Base-by-base conservation (phyloP, 129 eudicot genomes). In the Mikania micrantha region DNA sequence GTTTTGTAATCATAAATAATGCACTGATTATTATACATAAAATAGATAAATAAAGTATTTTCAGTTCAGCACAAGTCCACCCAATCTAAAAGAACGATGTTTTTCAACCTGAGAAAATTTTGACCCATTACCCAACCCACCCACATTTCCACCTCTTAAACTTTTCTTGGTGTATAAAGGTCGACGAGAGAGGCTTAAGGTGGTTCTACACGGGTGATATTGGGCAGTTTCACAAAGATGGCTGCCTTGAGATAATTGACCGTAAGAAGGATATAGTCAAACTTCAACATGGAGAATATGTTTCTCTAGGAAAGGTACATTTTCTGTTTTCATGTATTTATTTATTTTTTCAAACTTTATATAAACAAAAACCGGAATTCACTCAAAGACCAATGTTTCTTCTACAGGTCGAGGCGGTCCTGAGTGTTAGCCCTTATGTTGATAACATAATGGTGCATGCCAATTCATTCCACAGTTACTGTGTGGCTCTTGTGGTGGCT, bases 261-360 rank as follows among this genome's bases (percentile, higher is more conserved):
- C 92, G 98, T 61, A 93, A 86, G 60, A 93, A 93, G 78, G 96
- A 93, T 59, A 93, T 93, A 47, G 95, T 93, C 32, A 93, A 93
- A 67, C 95, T 93, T 78, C 96, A 93, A 75, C 98, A 93, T 62
- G 98, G 98, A 72, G 98, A 93, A 81, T 93, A 93, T 57, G 96
- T 88, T 41, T 93, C 98, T 61, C 81, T 89, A 9, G 96, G 98
- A 52, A 93, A 93, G 96, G 98, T 88, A 80, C 12, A 32, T 11
- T 19, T 9, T 34, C 21, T 40, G 7, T 24, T 10, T 42, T 16
- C 17, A 5, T 53, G 21, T 44, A 47, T 22, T n/a, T n/a, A 16
- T 56, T 47, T 66, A 13, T 42, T 34, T 25, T 65, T 64, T 32
- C 65, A 7, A 15, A 22, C 9, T 28, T 48, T 27, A 19, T 31